Conservation (phyloP, 768 basidiomycete genomes). For the Hemileccinum impolitum region DNA sequence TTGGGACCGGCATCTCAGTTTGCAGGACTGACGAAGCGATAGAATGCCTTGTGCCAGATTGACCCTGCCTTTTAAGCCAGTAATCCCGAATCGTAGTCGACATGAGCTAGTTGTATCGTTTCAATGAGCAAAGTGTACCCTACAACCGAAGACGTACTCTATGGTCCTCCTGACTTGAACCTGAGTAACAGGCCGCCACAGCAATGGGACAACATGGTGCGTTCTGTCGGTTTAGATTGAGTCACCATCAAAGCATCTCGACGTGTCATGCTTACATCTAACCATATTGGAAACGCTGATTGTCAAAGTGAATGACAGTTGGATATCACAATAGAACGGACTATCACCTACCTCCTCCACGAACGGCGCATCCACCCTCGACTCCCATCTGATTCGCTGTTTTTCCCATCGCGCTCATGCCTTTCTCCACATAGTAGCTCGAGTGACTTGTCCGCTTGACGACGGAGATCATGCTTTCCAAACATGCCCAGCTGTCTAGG, state of each 20-base stretch:
- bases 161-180: conserved; percentile 79
- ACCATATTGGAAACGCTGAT: conserved; percentile 81
- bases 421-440: conserved; percentile 83
- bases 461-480: conserved; percentile 78
- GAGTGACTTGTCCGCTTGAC: conserved; percentile 81
- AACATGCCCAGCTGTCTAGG: conserved; percentile 72
- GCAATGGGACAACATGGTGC: conserved; percentile 83
- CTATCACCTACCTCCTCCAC: conserved; percentile 67
- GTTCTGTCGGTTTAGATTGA: conserved; percentile 44
- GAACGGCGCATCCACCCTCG: conserved; percentile 59
- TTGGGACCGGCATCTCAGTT: conserved; percentile 30
- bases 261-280: conserved; percentile 50
- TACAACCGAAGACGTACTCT: conserved; percentile 43
- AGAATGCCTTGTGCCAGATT: conserved; percentile 20
- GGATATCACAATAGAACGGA: background rate
- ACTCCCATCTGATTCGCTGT: conserved; percentile 69
- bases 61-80: conserved; percentile 50
- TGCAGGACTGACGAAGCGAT: conserved; percentile 23
- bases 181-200: conserved; percentile 75
- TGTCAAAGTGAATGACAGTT: conserved; percentile 4
- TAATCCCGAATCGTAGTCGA: conserved; percentile 67
- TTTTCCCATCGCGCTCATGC: conserved; percentile 81
- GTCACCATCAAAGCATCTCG: background rate
- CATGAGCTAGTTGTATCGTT: conserved; percentile 46
- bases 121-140: conserved; percentile 4